These are phyloP conservation scores for Suillus brevipes DNA, from an alignment of 768 basidiomycete genomes.

Conservation along the genomic window DNA sequence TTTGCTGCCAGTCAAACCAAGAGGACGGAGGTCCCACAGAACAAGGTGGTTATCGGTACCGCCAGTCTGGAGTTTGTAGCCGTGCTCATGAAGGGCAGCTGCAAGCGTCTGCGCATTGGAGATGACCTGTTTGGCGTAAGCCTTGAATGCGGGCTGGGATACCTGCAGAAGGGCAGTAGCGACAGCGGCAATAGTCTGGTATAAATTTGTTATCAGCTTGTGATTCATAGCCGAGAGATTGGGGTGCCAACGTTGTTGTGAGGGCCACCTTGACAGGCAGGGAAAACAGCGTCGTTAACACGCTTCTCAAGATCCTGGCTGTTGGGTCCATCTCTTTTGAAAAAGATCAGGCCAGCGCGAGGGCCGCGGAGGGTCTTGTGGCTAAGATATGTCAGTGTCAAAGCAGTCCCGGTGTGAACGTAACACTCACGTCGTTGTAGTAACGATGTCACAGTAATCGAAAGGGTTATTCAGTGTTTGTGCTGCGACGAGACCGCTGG, in stretches of 20 bases:
- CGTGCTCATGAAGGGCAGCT: slow-evolving; percentile 65
- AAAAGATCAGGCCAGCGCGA: slow-evolving; percentile 97
- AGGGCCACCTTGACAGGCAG: slow-evolving; percentile 98
- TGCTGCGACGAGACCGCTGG: slow-evolving; percentile 91
- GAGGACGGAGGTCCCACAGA: slow-evolving; percentile 95
- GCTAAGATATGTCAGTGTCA: slow-evolving; percentile 36
- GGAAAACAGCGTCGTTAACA: slow-evolving; percentile 98
- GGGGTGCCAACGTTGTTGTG: slow-evolving; percentile 84
- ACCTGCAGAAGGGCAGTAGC: slow-evolving; percentile 93
- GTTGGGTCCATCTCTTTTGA: slow-evolving; percentile 86
- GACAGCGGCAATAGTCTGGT: slow-evolving; percentile 88
- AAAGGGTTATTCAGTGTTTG: slow-evolving; percentile 90
- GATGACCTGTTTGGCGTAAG: slow-evolving; percentile 94
- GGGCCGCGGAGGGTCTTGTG: slow-evolving; percentile 99
- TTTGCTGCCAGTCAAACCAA: slow-evolving; percentile 96
- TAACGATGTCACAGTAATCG: slow-evolving; percentile 95
- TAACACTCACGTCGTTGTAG: slow-evolving; percentile 83
- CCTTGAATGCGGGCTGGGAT: slow-evolving; percentile 83
- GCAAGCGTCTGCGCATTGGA: slow-evolving; percentile 82
- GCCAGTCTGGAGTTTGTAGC: slow-evolving; percentile 95
- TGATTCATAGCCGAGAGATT: background rate
- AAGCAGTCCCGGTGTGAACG: slow-evolving; percentile 1
- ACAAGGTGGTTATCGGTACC: slow-evolving; percentile 98
- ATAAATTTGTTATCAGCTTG: background rate
- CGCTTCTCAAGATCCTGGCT: slow-evolving; percentile 90